Evolutionary conservation across 1,284 basidiomycete species (phyloP), one percentile per base, ranked within the genome.

Genomic region (Cerioporus squamosus): DNA sequence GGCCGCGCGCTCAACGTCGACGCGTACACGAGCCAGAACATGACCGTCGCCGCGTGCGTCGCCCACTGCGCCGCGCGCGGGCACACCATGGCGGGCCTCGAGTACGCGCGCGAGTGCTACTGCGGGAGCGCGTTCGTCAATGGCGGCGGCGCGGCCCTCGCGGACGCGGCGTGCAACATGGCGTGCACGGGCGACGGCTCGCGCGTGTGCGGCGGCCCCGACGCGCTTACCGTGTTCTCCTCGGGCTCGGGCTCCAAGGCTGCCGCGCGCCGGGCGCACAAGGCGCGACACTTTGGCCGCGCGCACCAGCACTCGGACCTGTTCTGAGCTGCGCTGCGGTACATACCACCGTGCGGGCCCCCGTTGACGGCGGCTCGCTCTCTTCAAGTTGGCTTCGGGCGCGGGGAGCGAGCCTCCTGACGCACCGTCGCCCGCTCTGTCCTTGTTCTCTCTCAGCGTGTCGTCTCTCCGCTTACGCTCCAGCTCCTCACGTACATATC

Each of bases 31-130:
- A 61, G 61, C 59, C 14, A 44, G 50, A 53, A 44, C 39, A 67
- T 68, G 67, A 70, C 68, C 39, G 48, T 61, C 60, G 60, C 38
- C 24, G 24, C 23, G 40, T 70, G 68, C 63, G 46, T 63, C 50
- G 40, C 64, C 39, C 59, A 60, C 54, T 70, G 68, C 62, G 59
- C 44, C 42, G 20, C 45, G 33, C 62, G 43, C 51, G 68, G 68
- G 29, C 66, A 66, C 64, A 48, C 59, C 39, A 51, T 67, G 26
- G 67, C 68, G 43, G 68, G 68, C 20, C 45, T 67, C 47, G 68
- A 70, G 63, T 70, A 63, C 62, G 55, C 63, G 51, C 51, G 57
- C 45, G 68, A 70, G 61, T 70, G 68, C 63, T 70, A 70, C 63
- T 70, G 68, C 60, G 68, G 68, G 36, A 59, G 56, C 64, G 29